phyloP scores from a whole-genome alignment of 305 asterid genomes.

The Stenogyne calaminthoides region DNA sequence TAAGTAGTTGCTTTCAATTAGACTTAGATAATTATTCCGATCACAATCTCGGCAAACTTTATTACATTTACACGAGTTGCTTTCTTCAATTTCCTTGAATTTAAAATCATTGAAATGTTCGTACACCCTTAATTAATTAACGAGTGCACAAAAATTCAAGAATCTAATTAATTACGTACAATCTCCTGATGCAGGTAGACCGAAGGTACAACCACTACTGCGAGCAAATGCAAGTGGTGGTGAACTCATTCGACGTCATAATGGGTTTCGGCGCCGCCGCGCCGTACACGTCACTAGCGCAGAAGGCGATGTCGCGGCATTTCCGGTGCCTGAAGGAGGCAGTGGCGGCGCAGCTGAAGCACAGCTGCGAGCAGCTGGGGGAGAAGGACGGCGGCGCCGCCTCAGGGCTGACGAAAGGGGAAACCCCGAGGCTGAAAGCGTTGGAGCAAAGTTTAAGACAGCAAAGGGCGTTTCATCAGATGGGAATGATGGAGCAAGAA shows the following conservation, averaged over 20 bases:
- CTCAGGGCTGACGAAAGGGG: conserved; percentile 84
- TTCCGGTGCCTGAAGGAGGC: conserved; percentile 90
- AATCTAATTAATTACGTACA: neutral
- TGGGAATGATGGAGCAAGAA: conserved; percentile 97
- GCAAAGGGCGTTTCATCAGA: conserved; percentile 77
- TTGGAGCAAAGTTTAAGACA: conserved; percentile 85
- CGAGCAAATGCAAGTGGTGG: conserved; percentile 96
- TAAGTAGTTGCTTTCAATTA: neutral
- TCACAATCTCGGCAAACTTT: neutral
- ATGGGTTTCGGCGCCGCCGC: conserved; percentile 92
- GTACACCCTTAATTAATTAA: neutral
- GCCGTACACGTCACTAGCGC: conserved; percentile 86
- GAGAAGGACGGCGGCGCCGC: conserved; percentile 61
- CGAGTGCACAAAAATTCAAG: neutral
- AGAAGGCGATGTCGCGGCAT: conserved; percentile 95
- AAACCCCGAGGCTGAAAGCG: conserved; percentile 77
- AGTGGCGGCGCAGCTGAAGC: conserved; percentile 59
- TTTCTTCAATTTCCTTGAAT: too few relatives aligned
- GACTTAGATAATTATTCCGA: neutral
- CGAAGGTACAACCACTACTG: conserved; percentile 89
- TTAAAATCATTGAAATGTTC: too few relatives aligned
- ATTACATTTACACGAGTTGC: too few relatives aligned
- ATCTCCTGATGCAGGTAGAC: conserved; percentile 56
- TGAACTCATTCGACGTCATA: conserved; percentile 84
- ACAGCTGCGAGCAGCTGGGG: conserved; percentile 70